These are phyloP conservation scores for Perkinsela sp. DNA, from an alignment of 208 protist species.

Conservation along the genomic window DNA sequence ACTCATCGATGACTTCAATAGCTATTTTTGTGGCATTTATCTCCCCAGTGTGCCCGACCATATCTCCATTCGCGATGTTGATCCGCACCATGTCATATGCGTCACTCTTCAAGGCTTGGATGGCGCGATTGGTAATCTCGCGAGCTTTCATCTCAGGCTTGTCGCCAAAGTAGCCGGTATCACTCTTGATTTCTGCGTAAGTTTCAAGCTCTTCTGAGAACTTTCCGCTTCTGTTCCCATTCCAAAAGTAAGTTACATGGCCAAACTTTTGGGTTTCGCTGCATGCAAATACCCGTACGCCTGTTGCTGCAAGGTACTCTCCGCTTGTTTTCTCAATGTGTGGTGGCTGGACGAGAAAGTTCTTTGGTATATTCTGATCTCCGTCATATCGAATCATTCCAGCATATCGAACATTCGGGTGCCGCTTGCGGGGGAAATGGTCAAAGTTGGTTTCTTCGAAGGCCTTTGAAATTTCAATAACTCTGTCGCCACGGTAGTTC, in stretches of 20 bases:
- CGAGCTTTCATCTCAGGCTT: constrained; percentile 71
- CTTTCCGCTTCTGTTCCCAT: constrained; percentile 75
- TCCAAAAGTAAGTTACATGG: constrained; percentile 86
- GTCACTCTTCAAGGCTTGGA: constrained; percentile 56
- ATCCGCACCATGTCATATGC: constrained; percentile 68
- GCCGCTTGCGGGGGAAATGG: constrained; percentile 61
- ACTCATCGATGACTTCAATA: constrained; percentile 49
- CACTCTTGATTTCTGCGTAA: constrained; percentile 60
- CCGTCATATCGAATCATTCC: constrained; percentile 82
- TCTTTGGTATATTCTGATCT: constrained; percentile 70
- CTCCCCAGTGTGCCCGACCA: constrained; percentile 82
- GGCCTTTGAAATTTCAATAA: constrained; percentile 70
- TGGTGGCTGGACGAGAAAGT: constrained; percentile 69
- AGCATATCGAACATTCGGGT: constrained; percentile 63
- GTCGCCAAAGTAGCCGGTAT: constrained; percentile 68
- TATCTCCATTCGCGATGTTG: constrained; percentile 79
- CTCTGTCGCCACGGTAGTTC: constrained; percentile 78
- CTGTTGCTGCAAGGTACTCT: constrained; percentile 53
- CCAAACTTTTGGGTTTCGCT: constrained; percentile 85
- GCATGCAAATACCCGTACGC: constrained; percentile 58
- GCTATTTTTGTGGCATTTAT: constrained; percentile 32
- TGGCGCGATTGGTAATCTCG: constrained; percentile 59
- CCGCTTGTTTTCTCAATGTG: constrained; percentile 46
- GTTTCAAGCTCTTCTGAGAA: constrained; percentile 50
- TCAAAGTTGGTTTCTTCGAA: constrained; percentile 69